Base-by-base conservation (phyloP, 768 basidiomycete genomes). In the Mycena vulgaris region DNA sequence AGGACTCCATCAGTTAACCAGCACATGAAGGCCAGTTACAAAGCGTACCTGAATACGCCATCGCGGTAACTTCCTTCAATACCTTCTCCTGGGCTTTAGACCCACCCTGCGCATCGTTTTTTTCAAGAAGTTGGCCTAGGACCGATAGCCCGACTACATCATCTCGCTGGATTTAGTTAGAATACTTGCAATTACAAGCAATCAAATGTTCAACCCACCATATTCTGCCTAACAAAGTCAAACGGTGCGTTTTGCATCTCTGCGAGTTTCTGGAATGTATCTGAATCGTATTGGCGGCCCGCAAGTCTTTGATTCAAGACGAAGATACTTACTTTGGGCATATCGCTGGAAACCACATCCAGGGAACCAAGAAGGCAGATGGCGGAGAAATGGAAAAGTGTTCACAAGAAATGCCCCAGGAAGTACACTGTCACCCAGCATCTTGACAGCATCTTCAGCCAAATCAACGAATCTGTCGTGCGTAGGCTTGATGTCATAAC, bases 311-410 rank as follows among this genome's bases (percentile, higher is more conserved):
- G n/a, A n/a, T 39, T 8, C 39, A 16, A 39, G n/a, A 39, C 14
- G 14, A 16, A 16, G 10, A 16, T 39, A 39, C 17, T 8, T 39
- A 39, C 39, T 16, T 39, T 39, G 39, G 14, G 10, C 39, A 16
- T 39, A 39, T 39, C 39, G 39, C 9, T 6, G 27, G 27, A 39
- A 63, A 33, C 49, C 49, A 56, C 53, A 47, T 25, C 35, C 27
- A 64, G 39, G 31, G 56, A 52, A 37, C 84, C 84, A 85, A 0
- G 72, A 61, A 27, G 84, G 84, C n/a, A 83, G 23, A 52, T 80
- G 63, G 25, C 78, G 76, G 21, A 85, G 78, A 48, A 77, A 52
- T 11, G 80, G 79, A 21, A 82, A 70, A 2, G 74, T 42, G 30
- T 82, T 79, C 27, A 80, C 76, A 1, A 75, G 27, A 16, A 69